These are phyloP conservation scores for Trichoderma sp. DNA, from an alignment of 2,329 filamentous ascomycete genomes.

Conservation along the genomic window DNA sequence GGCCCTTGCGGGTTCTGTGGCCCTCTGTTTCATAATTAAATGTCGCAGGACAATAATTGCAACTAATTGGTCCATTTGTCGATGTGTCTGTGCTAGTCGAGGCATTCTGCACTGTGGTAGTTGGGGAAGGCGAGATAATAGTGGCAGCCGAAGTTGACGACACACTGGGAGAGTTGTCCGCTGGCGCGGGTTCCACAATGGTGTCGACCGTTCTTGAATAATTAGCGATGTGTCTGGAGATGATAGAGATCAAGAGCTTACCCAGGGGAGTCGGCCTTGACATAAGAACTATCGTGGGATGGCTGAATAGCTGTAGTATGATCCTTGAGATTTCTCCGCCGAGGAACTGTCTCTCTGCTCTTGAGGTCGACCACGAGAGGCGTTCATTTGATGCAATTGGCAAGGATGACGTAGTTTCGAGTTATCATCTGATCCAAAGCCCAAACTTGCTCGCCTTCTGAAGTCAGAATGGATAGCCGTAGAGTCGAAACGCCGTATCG, in stretches of 20 bases:
- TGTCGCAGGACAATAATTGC: no score
- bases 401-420: neutral
- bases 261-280: neutral
- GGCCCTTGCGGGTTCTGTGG: no score
- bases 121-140: neutral
- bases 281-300: neutral
- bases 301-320: neutral
- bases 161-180: neutral
- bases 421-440: neutral
- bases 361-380: no score
- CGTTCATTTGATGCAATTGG: no score
- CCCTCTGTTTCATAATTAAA: no score
- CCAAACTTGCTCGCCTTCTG: neutral
- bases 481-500: neutral
- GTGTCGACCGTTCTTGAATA: neutral
- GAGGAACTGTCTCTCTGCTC: no score
- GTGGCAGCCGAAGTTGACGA: neutral
- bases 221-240: neutral
- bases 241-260: neutral
- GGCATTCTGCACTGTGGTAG: rapidly evolving
- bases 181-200: neutral
- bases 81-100: neutral
- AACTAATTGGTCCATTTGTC: neutral
- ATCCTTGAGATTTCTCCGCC: neutral
- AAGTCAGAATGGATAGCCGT: neutral